Conservation (phyloP, 768 basidiomycete genomes). For the Boletus fagicola region DNA sequence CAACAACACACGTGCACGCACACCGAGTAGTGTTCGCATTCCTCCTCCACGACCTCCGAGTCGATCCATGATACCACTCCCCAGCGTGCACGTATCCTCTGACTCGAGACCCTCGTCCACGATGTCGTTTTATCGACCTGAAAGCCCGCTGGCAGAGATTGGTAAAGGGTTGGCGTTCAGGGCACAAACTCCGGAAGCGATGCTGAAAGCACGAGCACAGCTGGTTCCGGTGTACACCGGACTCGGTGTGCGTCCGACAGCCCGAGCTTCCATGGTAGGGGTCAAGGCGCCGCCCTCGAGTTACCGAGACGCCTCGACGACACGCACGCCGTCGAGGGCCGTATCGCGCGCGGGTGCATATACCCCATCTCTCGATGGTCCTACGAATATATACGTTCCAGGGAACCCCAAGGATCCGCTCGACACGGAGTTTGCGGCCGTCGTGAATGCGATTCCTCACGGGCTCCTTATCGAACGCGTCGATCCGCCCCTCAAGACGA, state of each 20-base stretch:
- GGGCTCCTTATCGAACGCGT: conserved; percentile 76
- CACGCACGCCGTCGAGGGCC: conserved; percentile 62
- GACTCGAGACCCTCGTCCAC: conserved; percentile 70
- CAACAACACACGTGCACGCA: conserved; percentile 30
- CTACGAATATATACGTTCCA: conserved; percentile 62
- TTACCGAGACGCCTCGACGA: conserved; percentile 57
- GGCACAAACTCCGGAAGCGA: conserved; percentile 70
- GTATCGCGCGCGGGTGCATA: conserved; percentile 63
- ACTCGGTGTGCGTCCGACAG: conserved; percentile 38
- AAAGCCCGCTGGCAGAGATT: conserved; percentile 47
- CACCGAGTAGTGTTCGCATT: conserved; percentile 40
- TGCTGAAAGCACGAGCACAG: conserved; percentile 57
- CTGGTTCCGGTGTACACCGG: conserved; percentile 55
- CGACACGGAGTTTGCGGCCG: conserved; percentile 70
- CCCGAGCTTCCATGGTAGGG: conserved; percentile 38
- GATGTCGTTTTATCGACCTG: conserved; percentile 64
- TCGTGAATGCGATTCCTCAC: conserved; percentile 77
- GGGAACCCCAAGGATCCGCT: conserved; percentile 74
- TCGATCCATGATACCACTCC: conserved; percentile 80
- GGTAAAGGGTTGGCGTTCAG: conserved; percentile 37
- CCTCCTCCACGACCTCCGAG: conserved; percentile 76
- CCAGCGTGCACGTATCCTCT: conserved; percentile 65
- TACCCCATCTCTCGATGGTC: conserved; percentile 56
- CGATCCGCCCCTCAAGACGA: conserved; percentile 67
- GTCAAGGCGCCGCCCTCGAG: conserved; percentile 69